Conservation (phyloP, 306 rosid genomes). For the Pueraria montana region DNA sequence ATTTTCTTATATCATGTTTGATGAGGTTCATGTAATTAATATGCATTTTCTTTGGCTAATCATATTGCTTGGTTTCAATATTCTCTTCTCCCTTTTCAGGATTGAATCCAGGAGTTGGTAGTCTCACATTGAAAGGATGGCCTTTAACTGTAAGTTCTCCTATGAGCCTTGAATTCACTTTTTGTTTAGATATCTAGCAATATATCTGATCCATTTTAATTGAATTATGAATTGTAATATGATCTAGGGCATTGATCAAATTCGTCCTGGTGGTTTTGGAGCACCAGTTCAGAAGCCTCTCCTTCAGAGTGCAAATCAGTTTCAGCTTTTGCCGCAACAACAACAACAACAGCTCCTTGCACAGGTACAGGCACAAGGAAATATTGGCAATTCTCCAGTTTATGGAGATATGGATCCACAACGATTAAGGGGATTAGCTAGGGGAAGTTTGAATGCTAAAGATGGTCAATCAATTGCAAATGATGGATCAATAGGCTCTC, state of each 20-base stretch:
- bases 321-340: conserved; percentile 88
- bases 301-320: conserved; percentile 82
- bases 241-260: conserved; percentile 87
- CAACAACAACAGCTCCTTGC: conserved; percentile 85
- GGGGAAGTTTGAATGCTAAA: conserved; percentile 76
- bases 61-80: conserved; percentile 29
- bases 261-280: conserved; percentile 85
- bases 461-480: conserved; percentile 76
- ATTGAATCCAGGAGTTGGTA: conserved; percentile 78
- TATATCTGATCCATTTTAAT: conserved; percentile 44
- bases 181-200: conserved; percentile 27
- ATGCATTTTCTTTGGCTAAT: conserved; percentile 18
- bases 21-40: conserved; percentile 7
- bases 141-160: conserved; percentile 85
- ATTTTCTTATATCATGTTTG: conserved; percentile 7
- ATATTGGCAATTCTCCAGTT: conserved; percentile 62
- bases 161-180: conserved; percentile 18
- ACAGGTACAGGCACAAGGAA: conserved; percentile 90
- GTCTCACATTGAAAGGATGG: conserved; percentile 94
- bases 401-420: conserved; percentile 91
- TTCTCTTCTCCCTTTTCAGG: conserved; percentile 61
- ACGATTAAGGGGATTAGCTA: conserved; percentile 77
- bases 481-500: conserved; percentile 92
- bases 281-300: conserved; percentile 91
- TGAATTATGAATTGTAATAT: conserved; percentile 47